A percentile compares a stretch with the other conserved stretches of the same genome.
phyloP scores from a whole-genome alignment of 345 rosid species.

The Angophora floribunda region DNA sequence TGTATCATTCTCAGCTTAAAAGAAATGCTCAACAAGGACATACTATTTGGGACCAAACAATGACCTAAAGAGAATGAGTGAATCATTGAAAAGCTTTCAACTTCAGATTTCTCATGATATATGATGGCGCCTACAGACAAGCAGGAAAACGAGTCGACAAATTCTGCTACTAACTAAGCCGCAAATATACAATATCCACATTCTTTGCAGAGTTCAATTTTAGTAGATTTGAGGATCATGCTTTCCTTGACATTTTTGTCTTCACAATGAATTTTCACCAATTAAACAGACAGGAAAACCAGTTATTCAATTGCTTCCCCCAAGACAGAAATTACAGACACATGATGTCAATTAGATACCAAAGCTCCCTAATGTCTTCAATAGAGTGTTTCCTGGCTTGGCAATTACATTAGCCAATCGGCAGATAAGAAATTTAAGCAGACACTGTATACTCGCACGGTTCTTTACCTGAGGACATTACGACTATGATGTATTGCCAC shows the following conservation, averaged over 20 bases:
- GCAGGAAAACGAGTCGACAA: neutral
- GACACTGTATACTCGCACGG: neutral
- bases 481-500: conserved; percentile 91
- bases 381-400: neutral
- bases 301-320: neutral
- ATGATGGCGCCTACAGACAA: neutral
- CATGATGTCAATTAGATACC: neutral
- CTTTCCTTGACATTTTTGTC: neutral
- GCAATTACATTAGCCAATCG: neutral
- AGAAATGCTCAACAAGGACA: neutral
- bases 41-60: neutral
- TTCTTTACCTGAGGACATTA: conserved; percentile 70
- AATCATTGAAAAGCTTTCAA: neutral
- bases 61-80: neutral
- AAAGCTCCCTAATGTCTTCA: neutral
- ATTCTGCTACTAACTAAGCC: neutral
- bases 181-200: neutral
- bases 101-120: neutral
- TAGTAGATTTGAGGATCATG: neutral
- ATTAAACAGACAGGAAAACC: neutral
- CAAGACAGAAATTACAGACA: neutral
- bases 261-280: neutral
- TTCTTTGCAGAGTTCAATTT: neutral
- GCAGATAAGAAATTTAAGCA: neutral
- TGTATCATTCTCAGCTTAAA: neutral